These are phyloP conservation scores for Myotisia sp. DNA, from an alignment of 2,329 filamentous ascomycete genomes.

Conservation along the genomic window DNA sequence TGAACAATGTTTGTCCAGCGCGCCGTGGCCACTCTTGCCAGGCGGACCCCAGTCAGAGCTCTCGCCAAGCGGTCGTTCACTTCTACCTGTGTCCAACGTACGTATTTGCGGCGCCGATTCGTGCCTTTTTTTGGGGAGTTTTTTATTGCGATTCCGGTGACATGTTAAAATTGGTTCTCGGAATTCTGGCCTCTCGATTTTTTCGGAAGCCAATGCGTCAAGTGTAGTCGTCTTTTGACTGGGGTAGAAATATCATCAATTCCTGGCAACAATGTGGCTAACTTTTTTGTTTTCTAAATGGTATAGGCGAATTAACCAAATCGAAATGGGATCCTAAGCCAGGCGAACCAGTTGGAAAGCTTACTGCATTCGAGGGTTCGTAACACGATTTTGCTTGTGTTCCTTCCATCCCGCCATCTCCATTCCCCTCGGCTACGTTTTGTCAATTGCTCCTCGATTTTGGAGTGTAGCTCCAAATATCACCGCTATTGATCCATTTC, in stretches of 20 bases:
- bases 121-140: constrained; percentile 10
- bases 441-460: no score
- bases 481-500: no score
- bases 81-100: constrained; percentile 33
- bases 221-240: no score
- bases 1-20: constrained; percentile 36
- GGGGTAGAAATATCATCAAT: no score
- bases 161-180: no score
- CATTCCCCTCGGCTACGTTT: no score
- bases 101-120: constrained; percentile 18
- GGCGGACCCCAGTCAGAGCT: constrained; percentile 31
- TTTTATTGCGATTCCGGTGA: no score
- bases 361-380: constrained; percentile 33
- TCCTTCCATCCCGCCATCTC: no score
- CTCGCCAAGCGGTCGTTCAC: constrained; percentile 33
- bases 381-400: no score
- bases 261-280: constrained; percentile 5
- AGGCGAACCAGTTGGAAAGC: constrained; percentile 27
- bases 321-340: constrained; percentile 29
- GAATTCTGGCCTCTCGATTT: no score
- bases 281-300: constrained; percentile 12
- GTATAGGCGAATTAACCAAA: constrained; percentile 11
- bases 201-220: no score
- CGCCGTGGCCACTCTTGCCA: constrained; percentile 32
- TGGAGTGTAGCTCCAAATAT: no score